Base-by-base conservation (phyloP, 2,329 filamentous ascomycete genomes). In the Plectosphaerella cucumerina region DNA sequence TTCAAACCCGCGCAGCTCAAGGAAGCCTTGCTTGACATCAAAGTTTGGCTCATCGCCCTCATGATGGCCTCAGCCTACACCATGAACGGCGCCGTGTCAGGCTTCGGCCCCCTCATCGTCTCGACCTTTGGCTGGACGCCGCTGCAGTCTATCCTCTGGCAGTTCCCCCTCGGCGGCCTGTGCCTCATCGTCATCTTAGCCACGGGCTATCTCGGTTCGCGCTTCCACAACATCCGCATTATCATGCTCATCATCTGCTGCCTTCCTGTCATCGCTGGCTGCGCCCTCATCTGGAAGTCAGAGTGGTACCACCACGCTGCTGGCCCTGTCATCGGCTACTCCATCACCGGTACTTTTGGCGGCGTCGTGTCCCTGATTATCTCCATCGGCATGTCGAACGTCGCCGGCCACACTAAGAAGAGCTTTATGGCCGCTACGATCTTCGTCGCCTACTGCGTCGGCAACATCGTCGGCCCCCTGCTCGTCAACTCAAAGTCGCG, bases 361-460 rank as follows among this genome's bases (percentile, higher is more conserved):
- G 83, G 81, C 0, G 85, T 88, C 0, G 86, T 88, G 1, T 85
- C 81, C 42, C 70, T 80, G 41, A 71, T 73, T 48, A 76, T 81
- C 55, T 74, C 74, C 0, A 55, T 80, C 6, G 74, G 74, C 33
- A 77, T 77, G 74, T 80, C 81, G 11, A 91, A 91, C 56, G 85
- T 90, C 0, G 86, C 87, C 0, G 87, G 88, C 0, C 80, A 87
- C 21, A 90, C 87, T 0, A 91, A 91, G 70, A 90, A 90, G 73
- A 87, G 83, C 56, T 84, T 87, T 59, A 89, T 87, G 76, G 85
- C 87, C 0, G 83, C 84, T 0, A 83, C 84, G 0, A 85, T 89
- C 1, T 91, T 90, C 55, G 85, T 89, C 0, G 86, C 85, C 1
- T 90, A 90, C 61, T 88, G 85, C 50, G 82, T 90, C 3, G 77